Conservation (phyloP, 202 grass and related monocot genomes). For the Alloteropsis angusta region DNA sequence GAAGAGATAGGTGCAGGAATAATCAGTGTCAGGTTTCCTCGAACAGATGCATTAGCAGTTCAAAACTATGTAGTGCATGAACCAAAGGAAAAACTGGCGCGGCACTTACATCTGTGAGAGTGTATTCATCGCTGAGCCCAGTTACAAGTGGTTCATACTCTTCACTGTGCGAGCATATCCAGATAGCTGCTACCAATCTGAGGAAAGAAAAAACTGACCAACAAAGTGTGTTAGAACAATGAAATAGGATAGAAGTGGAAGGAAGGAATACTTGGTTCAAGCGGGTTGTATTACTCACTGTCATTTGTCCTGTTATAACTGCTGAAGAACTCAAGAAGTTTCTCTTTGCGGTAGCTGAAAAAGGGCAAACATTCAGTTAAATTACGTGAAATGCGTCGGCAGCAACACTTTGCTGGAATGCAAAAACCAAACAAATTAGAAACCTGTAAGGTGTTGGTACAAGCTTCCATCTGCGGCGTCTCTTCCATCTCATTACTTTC, state of each 20-base stretch:
- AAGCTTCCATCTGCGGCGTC: neutral
- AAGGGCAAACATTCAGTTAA: neutral
- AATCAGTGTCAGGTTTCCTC: neutral
- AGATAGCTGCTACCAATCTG: conserved; percentile 33
- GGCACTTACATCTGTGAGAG: conserved; percentile 21
- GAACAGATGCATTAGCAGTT: neutral
- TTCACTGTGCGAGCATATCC: conserved; percentile 19
- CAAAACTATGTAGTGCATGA: neutral
- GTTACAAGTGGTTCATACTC: neutral
- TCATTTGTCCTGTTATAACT: neutral
- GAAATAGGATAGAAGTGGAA: conserved; percentile 2
- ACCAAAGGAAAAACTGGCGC: neutral
- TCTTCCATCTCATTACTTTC: conserved; percentile 34
- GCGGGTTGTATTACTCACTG: conserved; percentile 28
- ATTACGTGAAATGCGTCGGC: neutral
- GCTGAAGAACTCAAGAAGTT: conserved; percentile 34
- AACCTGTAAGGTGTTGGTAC: neutral
- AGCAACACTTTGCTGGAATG: neutral
- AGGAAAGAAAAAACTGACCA: conserved; percentile 38
- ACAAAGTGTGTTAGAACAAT: conserved; percentile 22
- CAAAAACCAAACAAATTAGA: neutral
- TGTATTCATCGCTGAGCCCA: neutral
- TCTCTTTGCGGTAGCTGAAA: conserved; percentile 25
- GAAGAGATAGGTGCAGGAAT: neutral
- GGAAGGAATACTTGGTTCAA: neutral